These are phyloP conservation scores for Globisporangium perplexum DNA, from an alignment of 352 stramenopile species.

Conservation along the genomic window DNA sequence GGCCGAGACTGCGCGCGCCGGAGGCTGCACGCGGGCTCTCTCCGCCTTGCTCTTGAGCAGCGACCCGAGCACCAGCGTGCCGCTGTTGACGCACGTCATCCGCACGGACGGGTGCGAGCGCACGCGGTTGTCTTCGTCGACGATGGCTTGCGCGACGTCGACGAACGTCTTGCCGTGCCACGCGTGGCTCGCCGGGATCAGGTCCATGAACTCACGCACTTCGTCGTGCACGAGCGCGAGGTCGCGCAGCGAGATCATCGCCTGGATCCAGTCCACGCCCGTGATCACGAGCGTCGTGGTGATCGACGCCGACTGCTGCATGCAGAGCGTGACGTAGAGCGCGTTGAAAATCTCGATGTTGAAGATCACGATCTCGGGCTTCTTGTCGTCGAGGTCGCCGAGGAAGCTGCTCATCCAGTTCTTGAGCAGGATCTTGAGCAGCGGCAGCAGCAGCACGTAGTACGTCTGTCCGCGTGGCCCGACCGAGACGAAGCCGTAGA, in stretches of 20 bases:
- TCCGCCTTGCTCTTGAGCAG: not conserved
- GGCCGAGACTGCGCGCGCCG: too few species aligned
- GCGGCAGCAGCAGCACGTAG: conserved; percentile 21
- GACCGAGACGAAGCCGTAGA: conserved; percentile 20
- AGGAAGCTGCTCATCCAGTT: not conserved
- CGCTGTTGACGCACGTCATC: not conserved
- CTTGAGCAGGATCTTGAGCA: conserved; percentile 19
- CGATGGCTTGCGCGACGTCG: too few species aligned
- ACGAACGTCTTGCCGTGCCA: too few species aligned
- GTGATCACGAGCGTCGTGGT: conserved; percentile 22
- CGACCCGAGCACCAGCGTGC: not conserved
- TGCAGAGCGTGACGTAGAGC: conserved; percentile 34
- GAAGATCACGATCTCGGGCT: conserved; percentile 43
- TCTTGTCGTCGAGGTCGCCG: conserved; percentile 15
- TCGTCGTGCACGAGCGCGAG: too few species aligned
- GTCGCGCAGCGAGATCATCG: too few species aligned
- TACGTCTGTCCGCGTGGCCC: conserved; percentile 2
- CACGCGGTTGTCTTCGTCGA: too few species aligned
- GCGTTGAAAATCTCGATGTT: conserved; percentile 50
- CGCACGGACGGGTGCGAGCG: too few species aligned
- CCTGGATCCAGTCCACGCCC: conserved; percentile 17
- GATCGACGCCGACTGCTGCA: conserved; percentile 24
- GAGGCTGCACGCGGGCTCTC: too few species aligned
- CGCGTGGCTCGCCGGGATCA: too few species aligned
- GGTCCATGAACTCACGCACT: too few species aligned